Evolutionary conservation across 2,329 filamentous ascomycete genomes (phyloP).

Genomic region (Aschersonia sp.): DNA sequence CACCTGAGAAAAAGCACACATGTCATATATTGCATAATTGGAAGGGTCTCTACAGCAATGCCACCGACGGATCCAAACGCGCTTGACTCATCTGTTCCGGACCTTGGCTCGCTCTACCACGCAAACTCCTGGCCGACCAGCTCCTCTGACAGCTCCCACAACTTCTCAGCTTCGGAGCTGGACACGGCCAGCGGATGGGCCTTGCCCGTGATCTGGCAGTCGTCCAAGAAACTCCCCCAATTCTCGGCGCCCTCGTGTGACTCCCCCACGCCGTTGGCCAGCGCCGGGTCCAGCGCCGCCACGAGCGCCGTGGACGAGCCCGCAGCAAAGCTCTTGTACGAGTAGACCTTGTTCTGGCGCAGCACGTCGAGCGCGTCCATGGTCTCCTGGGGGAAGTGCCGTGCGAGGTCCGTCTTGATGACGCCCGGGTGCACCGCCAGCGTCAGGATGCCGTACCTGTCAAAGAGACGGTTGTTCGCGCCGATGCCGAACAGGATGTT

Average conservation of each 20-base stretch:
- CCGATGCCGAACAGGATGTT: conserved; percentile 14
- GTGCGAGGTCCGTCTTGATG: conserved; percentile 16
- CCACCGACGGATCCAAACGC: no score
- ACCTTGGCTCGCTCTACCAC: conserved; percentile 5
- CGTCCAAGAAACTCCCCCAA: conserved; percentile 14
- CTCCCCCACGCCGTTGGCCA: conserved; percentile 1
- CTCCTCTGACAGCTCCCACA: conserved; percentile 20
- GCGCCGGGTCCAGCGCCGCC: conserved; percentile 16
- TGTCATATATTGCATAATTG: no score
- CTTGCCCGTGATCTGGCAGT: conserved; percentile 12
- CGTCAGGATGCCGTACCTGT: conserved; percentile 17
- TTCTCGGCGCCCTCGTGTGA: conserved; percentile 9
- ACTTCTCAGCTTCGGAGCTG: conserved; percentile 14
- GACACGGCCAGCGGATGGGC: conserved; percentile 7
- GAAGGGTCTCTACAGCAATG: no score
- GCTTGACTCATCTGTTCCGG: no score
- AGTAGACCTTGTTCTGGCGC: conserved; percentile 2
- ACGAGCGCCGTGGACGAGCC: conserved; percentile 15
- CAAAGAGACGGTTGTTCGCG: conserved; percentile 9
- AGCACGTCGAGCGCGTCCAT: conserved; percentile 7
- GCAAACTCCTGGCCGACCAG: conserved; percentile 16
- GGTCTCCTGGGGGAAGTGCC: conserved; percentile 8
- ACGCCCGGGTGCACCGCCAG: conserved; percentile 18
- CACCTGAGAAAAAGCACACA: no score
- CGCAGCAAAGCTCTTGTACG: conserved; percentile 13